These are phyloP conservation scores for Lindgomyces ingoldianus DNA, from an alignment of 495 filamentous ascomycete species.

Conservation along the genomic window DNA sequence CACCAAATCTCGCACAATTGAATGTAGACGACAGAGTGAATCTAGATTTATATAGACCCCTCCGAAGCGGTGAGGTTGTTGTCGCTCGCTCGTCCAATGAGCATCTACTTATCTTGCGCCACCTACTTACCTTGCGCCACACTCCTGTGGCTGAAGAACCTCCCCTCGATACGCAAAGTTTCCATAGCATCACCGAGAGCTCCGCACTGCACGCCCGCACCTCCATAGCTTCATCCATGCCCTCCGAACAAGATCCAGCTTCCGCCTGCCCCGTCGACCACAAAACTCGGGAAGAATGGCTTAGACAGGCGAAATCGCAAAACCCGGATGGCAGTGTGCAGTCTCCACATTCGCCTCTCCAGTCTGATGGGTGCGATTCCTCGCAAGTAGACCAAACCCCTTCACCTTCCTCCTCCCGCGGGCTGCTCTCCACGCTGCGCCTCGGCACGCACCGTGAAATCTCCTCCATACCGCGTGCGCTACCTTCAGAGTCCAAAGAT, in stretches of 20 bases:
- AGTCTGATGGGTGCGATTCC: constrained; percentile 39
- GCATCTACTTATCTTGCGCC: too few species aligned
- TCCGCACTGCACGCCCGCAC: background rate
- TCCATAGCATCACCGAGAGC: constrained; percentile 13
- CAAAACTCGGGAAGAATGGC: constrained; percentile 80
- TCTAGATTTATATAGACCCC: constrained; percentile 10
- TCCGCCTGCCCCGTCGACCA: constrained; percentile 82
- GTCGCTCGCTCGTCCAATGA: background rate
- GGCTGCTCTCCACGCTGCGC: constrained; percentile 11
- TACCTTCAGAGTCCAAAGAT: constrained; percentile 38
- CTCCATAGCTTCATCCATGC: constrained; percentile 28
- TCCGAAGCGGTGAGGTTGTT: constrained; percentile 17
- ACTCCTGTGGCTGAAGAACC: background rate
- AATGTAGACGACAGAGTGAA: background rate
- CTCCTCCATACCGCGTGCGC: constrained; percentile 76
- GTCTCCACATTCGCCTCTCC: constrained; percentile 26
- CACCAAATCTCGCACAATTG: background rate
- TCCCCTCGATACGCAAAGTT: constrained; percentile 15
- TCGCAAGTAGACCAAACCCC: constrained; percentile 36
- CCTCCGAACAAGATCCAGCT: constrained; percentile 38
- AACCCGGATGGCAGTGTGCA: constrained; percentile 38
- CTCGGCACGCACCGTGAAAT: constrained; percentile 68
- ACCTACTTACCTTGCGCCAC: background rate
- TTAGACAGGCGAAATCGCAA: constrained; percentile 54
- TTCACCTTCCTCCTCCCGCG: constrained; percentile 40